Conservation (phyloP, 2,329 filamentous ascomycete species). For the Aspergillus japonicus region DNA sequence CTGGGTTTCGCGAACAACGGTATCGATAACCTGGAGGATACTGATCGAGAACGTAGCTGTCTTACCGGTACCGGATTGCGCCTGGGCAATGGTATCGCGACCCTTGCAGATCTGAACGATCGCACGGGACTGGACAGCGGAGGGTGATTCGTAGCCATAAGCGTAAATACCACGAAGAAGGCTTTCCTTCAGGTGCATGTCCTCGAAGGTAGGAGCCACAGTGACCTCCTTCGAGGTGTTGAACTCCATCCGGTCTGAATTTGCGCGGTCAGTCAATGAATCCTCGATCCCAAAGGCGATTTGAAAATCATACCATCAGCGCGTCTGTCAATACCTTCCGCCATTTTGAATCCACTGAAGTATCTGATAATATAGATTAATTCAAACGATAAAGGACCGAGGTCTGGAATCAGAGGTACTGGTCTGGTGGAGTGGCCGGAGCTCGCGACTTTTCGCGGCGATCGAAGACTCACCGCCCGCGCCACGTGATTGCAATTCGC, state of each 20-base stretch:
- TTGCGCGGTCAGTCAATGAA: slow-evolving; percentile 27
- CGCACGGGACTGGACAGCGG: slow-evolving; percentile 93
- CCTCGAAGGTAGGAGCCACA: slow-evolving; percentile 86
- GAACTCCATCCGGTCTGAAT: slow-evolving; percentile 87
- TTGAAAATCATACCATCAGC: slow-evolving; percentile 58
- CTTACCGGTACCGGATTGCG: slow-evolving; percentile 95
- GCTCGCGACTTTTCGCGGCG: slow-evolving; percentile 26
- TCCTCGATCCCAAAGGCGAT: not conserved
- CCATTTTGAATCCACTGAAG: slow-evolving; percentile 62
- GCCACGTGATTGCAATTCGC: slow-evolving; percentile 26
- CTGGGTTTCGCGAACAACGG: slow-evolving; percentile 86
- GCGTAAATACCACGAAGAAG: slow-evolving; percentile 96
- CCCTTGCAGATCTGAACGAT: slow-evolving; percentile 99
- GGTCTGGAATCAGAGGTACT: not conserved
- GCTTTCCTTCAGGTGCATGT: slow-evolving; percentile 97
- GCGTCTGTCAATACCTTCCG: slow-evolving; percentile 88
- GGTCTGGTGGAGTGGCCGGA: slow-evolving; percentile 7
- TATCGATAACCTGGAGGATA: slow-evolving; percentile 94
- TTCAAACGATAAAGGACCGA: slow-evolving; percentile 5
- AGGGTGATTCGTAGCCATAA: slow-evolving; percentile 97
- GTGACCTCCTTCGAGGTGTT: slow-evolving; percentile 97
- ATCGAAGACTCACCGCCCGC: slow-evolving; percentile 17
- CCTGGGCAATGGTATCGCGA: slow-evolving; percentile 96
- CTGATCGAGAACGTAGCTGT: slow-evolving; percentile 95
- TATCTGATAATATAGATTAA: not conserved